A percentile compares a stretch with the other conserved stretches of the same genome.
Evolutionary conservation across 2,329 filamentous ascomycete species (phyloP).

Genomic region (Arthroderma uncinatum): DNA sequence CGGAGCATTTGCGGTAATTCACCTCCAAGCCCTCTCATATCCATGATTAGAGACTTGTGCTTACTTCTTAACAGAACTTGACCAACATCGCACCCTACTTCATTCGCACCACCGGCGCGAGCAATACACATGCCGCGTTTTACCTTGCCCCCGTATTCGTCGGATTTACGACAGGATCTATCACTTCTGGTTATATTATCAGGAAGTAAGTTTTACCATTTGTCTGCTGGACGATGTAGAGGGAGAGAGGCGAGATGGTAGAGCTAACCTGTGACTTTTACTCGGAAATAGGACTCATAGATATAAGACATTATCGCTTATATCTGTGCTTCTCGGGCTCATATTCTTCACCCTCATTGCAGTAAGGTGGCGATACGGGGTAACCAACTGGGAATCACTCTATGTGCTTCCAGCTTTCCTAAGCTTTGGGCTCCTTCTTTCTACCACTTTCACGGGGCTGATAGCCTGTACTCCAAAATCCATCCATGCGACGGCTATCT

Average conservation of each 20-base stretch:
- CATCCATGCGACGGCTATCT: neutral
- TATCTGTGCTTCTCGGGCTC: neutral
- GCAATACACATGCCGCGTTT: neutral
- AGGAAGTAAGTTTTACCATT: neutral
- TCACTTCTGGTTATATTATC: neutral
- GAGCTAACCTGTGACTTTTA: neutral
- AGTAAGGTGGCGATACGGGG: neutral
- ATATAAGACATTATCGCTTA: slow-evolving; percentile 2
- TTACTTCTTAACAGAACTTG: neutral
- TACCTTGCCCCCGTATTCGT: neutral
- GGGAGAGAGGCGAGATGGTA: neutral
- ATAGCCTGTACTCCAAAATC: neutral
- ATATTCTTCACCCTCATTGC: neutral
- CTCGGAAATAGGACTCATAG: neutral
- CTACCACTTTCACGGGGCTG: neutral
- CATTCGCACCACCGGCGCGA: neutral
- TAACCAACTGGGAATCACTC: neutral
- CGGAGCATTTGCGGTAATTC: neutral
- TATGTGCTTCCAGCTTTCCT: neutral
- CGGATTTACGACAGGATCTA: neutral
- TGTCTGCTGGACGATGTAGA: no score
- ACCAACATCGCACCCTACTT: slow-evolving; percentile 3
- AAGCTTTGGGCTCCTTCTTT: neutral
- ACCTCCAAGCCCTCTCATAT: neutral
- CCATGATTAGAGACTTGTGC: neutral